Percentiles rank a stretch among this genome's conserved stretches.
These are phyloP conservation scores for Protomyces pachydermus DNA, from an alignment of 1,139 yeast genomes.

Conservation along the genomic window DNA sequence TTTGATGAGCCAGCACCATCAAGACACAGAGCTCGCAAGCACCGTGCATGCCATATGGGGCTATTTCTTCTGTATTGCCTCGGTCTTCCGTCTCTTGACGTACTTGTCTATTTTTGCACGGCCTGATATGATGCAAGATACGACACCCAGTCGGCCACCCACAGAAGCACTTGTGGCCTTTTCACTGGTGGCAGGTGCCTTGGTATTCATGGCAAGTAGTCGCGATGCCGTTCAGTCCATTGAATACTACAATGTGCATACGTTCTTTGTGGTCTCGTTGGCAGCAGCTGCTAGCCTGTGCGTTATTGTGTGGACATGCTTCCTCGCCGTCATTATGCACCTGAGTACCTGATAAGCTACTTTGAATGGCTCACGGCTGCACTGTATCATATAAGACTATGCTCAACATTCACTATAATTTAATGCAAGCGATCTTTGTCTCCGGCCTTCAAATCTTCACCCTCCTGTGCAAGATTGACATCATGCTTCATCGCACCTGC, in stretches of 20 bases:
- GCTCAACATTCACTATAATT: background rate
- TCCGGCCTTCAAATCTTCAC: constrained; percentile 17
- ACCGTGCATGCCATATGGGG: constrained; percentile 92
- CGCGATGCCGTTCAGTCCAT: constrained; percentile 76
- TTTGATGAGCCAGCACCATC: constrained; percentile 92
- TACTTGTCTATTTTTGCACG: constrained; percentile 54
- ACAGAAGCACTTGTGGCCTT: constrained; percentile 78
- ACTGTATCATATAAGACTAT: background rate
- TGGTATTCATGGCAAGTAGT: constrained; percentile 86
- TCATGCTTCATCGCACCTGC: constrained; percentile 24
- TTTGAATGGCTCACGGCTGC: too few relatives aligned
- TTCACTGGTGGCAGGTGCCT: constrained; percentile 78
- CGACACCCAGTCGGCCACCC: constrained; percentile 62
- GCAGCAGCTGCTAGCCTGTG: constrained; percentile 54
- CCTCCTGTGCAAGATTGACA: constrained; percentile 18
- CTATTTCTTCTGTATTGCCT: constrained; percentile 65
- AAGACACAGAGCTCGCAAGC: constrained; percentile 72
- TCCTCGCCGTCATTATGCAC: background rate
- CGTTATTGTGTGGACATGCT: constrained; percentile 12
- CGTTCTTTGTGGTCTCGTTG: constrained; percentile 85
- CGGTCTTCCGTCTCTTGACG: constrained; percentile 68
- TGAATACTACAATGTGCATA: constrained; percentile 77
- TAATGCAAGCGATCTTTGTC: constrained; percentile 19
- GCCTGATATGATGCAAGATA: constrained; percentile 42
- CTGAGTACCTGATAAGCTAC: background rate